phyloP scores from a whole-genome alignment of 106 monocot genomes.

The Platanthera guangdongensis region DNA sequence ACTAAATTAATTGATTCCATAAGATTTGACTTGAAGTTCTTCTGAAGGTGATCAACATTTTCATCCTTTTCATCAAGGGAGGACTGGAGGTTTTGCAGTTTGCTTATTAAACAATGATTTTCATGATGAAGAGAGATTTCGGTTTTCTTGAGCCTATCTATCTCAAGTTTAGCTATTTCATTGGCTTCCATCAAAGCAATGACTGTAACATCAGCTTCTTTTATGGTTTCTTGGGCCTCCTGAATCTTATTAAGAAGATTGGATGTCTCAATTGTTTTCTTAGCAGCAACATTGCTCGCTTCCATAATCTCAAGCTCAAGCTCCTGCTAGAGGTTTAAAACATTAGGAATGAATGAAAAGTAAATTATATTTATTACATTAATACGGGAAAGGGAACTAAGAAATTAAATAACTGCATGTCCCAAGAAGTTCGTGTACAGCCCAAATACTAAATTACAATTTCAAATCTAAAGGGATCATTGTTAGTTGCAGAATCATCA shows the following conservation, averaged over 20 bases:
- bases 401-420: background rate
- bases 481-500: background rate
- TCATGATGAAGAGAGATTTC: slow-evolving; percentile 37
- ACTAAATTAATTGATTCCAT: slow-evolving; percentile 27
- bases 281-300: slow-evolving; percentile 39
- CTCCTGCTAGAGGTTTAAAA: slow-evolving; percentile 25
- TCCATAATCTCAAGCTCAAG: slow-evolving; percentile 48
- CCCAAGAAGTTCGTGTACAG: background rate
- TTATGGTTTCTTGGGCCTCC: slow-evolving; percentile 58
- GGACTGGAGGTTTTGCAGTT: slow-evolving; percentile 35
- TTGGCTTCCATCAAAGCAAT: slow-evolving; percentile 37
- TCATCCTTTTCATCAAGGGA: slow-evolving; percentile 34
- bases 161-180: slow-evolving; percentile 48
- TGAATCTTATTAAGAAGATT: slow-evolving; percentile 54
- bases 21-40: slow-evolving; percentile 20
- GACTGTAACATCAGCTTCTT: slow-evolving; percentile 53
- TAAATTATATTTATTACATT: background rate
- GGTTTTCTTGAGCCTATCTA: slow-evolving; percentile 25
- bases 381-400: background rate
- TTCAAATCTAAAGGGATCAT: too few species aligned
- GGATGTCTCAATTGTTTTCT: slow-evolving; percentile 58
- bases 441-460: too few species aligned
- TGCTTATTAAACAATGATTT: slow-evolving; percentile 22
- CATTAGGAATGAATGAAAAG: background rate
- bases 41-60: slow-evolving; percentile 28